Evolutionary conservation across 1,284 basidiomycete genomes (phyloP).

Genomic region (Apiotrichum veenhuisii): DNA sequence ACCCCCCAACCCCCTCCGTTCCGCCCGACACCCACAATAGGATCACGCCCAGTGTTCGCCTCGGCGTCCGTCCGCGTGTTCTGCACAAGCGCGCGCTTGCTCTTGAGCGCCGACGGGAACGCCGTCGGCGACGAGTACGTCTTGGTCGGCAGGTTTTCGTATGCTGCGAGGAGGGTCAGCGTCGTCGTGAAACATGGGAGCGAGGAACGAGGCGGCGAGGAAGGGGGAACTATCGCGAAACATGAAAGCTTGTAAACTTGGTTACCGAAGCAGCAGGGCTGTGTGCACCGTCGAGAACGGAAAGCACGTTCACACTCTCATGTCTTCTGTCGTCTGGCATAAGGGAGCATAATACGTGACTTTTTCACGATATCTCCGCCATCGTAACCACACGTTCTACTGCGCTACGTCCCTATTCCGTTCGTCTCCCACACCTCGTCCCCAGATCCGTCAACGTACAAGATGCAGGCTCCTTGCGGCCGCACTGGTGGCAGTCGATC

Average conservation of each 20-base stretch:
- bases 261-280: too few species aligned
- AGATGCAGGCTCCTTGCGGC: conserved; percentile 74
- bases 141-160: conserved; percentile 85
- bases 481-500: conserved; percentile 85
- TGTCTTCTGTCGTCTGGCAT: too few species aligned
- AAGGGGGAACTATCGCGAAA: too few species aligned
- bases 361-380: neutral
- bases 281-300: neutral
- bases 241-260: too few species aligned
- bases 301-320: too few species aligned
- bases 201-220: too few species aligned
- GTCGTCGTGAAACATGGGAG: neutral
- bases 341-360: too few species aligned
- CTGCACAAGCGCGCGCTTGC: conserved; percentile 81
- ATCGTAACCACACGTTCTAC: too few species aligned
- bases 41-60: conserved; percentile 68
- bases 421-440: too few species aligned
- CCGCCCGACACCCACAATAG: conserved; percentile 40
- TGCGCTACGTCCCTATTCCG: too few species aligned
- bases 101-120: conserved; percentile 82
- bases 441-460: too few species aligned
- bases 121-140: conserved; percentile 90
- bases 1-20: neutral
- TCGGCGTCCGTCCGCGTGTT: conserved; percentile 73
- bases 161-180: conserved; percentile 59